Conservation (phyloP, 805 yeast species). For the Candida namnaoensis region DNA sequence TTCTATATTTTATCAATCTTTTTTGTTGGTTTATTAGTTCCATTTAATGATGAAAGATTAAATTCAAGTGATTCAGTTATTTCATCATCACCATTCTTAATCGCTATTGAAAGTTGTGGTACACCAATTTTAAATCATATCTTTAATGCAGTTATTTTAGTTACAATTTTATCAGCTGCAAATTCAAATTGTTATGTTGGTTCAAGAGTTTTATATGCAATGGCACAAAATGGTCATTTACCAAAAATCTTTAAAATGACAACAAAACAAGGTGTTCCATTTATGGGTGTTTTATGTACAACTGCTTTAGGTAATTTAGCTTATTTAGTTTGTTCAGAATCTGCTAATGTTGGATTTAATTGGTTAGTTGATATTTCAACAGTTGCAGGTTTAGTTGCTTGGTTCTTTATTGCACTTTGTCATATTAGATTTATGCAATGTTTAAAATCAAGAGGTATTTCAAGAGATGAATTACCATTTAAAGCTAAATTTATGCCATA, state of each 20-base stretch:
- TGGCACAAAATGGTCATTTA: slow-evolving; percentile 49
- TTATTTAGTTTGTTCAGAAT: slow-evolving; percentile 41
- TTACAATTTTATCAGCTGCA: slow-evolving; percentile 67
- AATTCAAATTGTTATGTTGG: slow-evolving; percentile 70
- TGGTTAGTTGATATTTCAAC: slow-evolving; percentile 73
- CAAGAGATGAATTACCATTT: slow-evolving; percentile 65
- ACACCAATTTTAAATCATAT: slow-evolving; percentile 59
- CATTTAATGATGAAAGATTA: slow-evolving; percentile 53
- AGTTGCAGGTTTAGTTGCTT: slow-evolving; percentile 65
- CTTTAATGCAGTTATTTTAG: slow-evolving; percentile 61
- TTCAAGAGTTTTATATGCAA: slow-evolving; percentile 57
- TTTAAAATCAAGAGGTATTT: slow-evolving; percentile 51
- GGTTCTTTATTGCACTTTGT: slow-evolving; percentile 57
- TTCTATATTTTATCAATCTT: slow-evolving; percentile 60
- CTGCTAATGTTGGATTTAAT: slow-evolving; percentile 51
- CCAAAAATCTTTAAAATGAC: slow-evolving; percentile 43
- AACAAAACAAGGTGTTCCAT: slow-evolving; percentile 55
- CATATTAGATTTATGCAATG: slow-evolving; percentile 67
- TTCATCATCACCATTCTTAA: slow-evolving; percentile 62
- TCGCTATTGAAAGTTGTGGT: slow-evolving; percentile 63
- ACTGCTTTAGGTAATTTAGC: slow-evolving; percentile 57
- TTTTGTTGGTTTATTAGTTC: slow-evolving; percentile 64
- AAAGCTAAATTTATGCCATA: slow-evolving; percentile 67
- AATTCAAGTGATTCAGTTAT: slow-evolving; percentile 26
- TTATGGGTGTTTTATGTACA: slow-evolving; percentile 45